Base-by-base conservation (phyloP, 305 asterid genomes). In the Lippia alba region DNA sequence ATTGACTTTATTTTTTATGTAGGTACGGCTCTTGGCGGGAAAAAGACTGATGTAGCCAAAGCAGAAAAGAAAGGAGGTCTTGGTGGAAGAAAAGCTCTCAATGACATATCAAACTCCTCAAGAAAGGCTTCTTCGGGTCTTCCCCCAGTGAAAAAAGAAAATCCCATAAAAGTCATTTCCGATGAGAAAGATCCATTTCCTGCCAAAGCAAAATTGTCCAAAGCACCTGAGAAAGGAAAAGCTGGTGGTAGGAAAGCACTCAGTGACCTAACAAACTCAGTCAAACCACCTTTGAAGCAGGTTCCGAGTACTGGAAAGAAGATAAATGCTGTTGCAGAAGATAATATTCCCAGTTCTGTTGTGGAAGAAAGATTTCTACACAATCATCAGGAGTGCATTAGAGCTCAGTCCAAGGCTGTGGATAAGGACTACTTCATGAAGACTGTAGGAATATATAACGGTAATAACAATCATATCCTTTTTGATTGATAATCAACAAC, bases 61-160 rank as follows among this genome's bases (percentile, higher is more conserved):
- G 78, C 81, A 39, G 78, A 76, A 61, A 91, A 86, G 80, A 85
- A 75, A 75, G 88, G 86, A 70, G 85, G 81, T 61, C 65, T 74
- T 17, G 82, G 84, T 19, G 89, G 87, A 70, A 78, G 99, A 82
- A 94, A 78, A 80, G 96, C 97, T 36, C 90, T 94, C 4, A 89
- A 86, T 19, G 97, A 94, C 82, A 91, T 91, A 80, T 89, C 99
- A 9, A 93, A 89, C 81, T 85, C 97, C 81, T 85, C 97, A 11
- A 83, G 86, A 67, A 89, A 82, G 66, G 83, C 91, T 62, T 76
- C 80, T 55, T 24, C 30, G 30, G 67, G 70, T 54, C 74, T 79
- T 56, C 85, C 66, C 69, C 66, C 85, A 5, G 76, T 81, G 56
- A 80, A 76, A 74, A 88, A 82, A 82, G 78, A 78, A 19, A 77